phyloP scores from a whole-genome alignment of 306 rosid species.

The Pachyrhizus erosus region DNA sequence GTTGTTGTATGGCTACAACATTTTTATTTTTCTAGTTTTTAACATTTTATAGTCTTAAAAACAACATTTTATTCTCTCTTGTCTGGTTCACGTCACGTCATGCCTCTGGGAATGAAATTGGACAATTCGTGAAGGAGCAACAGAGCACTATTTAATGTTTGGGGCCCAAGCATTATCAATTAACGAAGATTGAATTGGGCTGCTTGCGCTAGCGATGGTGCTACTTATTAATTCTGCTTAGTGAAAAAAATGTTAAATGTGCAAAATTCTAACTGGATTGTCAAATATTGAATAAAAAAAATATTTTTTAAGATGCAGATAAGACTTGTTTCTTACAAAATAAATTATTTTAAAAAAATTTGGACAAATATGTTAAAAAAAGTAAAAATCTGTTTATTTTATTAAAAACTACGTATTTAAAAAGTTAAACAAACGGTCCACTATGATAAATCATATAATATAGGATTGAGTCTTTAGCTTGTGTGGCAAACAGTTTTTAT shows the following conservation, averaged over 20 bases:
- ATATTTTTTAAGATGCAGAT: no score
- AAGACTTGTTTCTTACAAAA: no score
- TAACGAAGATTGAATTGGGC: not conserved
- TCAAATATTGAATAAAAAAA: no score
- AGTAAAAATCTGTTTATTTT: no score
- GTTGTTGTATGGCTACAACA: slow-evolving; percentile 41
- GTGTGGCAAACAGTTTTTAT: no score
- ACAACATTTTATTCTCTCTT: slow-evolving; percentile 27
- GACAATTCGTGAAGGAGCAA: not conserved
- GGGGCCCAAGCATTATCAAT: slow-evolving; percentile 9
- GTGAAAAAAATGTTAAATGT: not conserved
- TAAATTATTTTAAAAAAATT: no score
- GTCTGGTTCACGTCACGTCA: slow-evolving; percentile 44
- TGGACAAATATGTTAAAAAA: no score
- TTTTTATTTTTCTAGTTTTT: not conserved
- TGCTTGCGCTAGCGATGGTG: not conserved
- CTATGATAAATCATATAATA: no score
- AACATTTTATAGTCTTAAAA: slow-evolving; percentile 5
- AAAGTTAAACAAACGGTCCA: no score
- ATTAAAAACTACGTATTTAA: no score
- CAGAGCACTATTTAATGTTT: not conserved
- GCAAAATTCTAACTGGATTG: no score
- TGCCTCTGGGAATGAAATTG: slow-evolving; percentile 17
- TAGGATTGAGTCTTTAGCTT: no score
- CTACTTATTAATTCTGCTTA: not conserved